Evolutionary conservation across 495 filamentous ascomycete genomes (phyloP), one percentile per base, ranked within the genome.

Genomic region (Glonium stellatum): DNA sequence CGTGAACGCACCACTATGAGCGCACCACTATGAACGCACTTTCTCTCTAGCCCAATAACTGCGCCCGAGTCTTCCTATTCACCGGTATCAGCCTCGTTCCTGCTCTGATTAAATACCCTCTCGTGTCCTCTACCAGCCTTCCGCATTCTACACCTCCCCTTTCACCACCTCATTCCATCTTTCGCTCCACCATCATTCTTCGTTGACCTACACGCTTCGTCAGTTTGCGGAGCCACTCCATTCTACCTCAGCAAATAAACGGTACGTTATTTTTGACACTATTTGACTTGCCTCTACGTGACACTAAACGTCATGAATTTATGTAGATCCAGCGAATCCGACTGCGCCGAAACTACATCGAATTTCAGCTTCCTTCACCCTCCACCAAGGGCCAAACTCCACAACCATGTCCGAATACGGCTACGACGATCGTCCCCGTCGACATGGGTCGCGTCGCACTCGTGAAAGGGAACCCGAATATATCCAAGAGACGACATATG

Each of bases 391-490:
- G 35, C 39, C 35, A 23, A 31, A 44, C 52, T 15, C 13, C 55
- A 22, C 62, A 50, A 55, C 41, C 15, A 70, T 70, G 67, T 68
- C 67, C 15, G 67, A 70, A 55, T 70, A 70, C 63, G 58, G 61
- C 67, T 70, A 70, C 67, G 65, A 68, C 56, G 60, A 66, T 57
- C 61, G 54, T 31, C 59, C 64, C 34, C 58, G 62, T 9, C 61
- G 62, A 5, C 35, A 52, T 13, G 23, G 27, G 15, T 34, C 46
- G 18, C 37, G 58, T 23, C 71, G 68, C 50, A 68, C 69, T 15
- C 72, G 73, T 4, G 70, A 71, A 37, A 64, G 69, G 44, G 71
- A 75, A 59, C 74, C 74, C 10, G 71, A 76, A 35, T 76, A 72
- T 49, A 67, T 75, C 55, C 21, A 60, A 34, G 74, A 76, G 61